Conservation (phyloP, 1,284 basidiomycete species). For the Laetiporus sulphureus region DNA sequence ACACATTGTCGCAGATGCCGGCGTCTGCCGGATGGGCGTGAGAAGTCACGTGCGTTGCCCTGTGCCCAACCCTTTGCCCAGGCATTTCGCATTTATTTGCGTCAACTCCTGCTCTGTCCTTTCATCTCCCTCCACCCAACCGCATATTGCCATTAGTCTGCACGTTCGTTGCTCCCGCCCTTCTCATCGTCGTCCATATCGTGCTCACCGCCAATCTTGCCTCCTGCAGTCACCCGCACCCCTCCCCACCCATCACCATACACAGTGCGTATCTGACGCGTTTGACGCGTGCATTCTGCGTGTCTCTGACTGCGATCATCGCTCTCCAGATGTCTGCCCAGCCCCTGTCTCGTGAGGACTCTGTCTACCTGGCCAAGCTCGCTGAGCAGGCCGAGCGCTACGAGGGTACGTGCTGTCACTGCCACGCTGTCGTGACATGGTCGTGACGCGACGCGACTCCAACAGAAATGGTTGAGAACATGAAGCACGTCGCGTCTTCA, state of each 20-base stretch:
- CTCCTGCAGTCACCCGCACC: neutral
- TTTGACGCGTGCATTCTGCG: conserved; percentile 21
- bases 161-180: conserved; percentile 23
- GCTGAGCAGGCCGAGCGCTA: conserved; percentile 98
- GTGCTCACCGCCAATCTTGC: conserved; percentile 23
- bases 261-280: conserved; percentile 30
- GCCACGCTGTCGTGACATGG: conserved; percentile 6
- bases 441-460: conserved; percentile 14
- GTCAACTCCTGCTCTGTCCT: conserved; percentile 16
- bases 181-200: conserved; percentile 26
- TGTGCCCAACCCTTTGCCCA: conserved; percentile 29
- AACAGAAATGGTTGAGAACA: conserved; percentile 97
- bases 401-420: conserved; percentile 63
- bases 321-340: conserved; percentile 64
- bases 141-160: conserved; percentile 24
- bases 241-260: conserved; percentile 13
- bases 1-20: conserved; percentile 1
- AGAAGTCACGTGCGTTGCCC: conserved; percentile 25
- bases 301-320: neutral
- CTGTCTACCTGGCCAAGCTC: conserved; percentile 99
- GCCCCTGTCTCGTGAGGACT: conserved; percentile 92
- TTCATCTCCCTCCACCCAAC: conserved; percentile 40
- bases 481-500: conserved; percentile 96
- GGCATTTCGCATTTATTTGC: conserved; percentile 40
- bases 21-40: conserved; percentile 2